A percentile compares a stretch with the other conserved stretches of the same genome.
phyloP scores from a whole-genome alignment of 257 asterid genomes.

The Mentha longifolia region DNA sequence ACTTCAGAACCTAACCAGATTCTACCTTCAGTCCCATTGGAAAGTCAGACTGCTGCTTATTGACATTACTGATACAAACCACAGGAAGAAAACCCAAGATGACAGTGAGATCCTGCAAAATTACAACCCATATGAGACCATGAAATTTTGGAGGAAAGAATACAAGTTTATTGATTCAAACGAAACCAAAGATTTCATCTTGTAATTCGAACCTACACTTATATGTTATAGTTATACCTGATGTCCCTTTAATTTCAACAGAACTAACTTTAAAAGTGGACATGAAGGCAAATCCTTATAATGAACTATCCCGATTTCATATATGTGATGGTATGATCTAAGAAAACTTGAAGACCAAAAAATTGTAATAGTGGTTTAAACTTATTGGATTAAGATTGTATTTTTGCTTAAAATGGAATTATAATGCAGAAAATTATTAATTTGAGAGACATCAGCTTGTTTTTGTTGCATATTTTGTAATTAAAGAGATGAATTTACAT shows the following conservation, averaged over 20 bases:
- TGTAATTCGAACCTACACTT: slow-evolving; percentile 22
- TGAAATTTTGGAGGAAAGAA: slow-evolving; percentile 24
- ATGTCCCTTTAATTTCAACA: slow-evolving; percentile 29
- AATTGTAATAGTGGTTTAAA: slow-evolving; percentile 4
- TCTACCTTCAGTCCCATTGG: slow-evolving; percentile 88
- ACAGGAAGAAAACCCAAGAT: slow-evolving; percentile 87
- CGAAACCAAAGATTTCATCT: not conserved
- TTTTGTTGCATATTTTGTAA: no score
- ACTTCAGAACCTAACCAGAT: not conserved
- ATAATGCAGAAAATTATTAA: no score
- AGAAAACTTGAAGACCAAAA: slow-evolving; percentile 21
- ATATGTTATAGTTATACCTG: slow-evolving; percentile 19
- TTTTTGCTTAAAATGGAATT: no score
- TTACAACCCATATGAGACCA: slow-evolving; percentile 31
- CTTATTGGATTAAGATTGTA: no score
- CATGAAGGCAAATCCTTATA: slow-evolving; percentile 22
- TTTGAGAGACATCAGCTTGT: no score
- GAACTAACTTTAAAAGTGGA: slow-evolving; percentile 15
- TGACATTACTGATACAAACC: slow-evolving; percentile 76
- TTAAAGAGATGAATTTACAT: no score
- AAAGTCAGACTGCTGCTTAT: slow-evolving; percentile 70
- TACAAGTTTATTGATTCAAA: slow-evolving; percentile 6
- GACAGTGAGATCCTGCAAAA: slow-evolving; percentile 82
- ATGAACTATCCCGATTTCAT: slow-evolving; percentile 12
- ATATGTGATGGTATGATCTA: slow-evolving; percentile 9